These are phyloP conservation scores for Cunninghamia lanceolata DNA, from an alignment of 75 land plant species.

Conservation along the genomic window DNA sequence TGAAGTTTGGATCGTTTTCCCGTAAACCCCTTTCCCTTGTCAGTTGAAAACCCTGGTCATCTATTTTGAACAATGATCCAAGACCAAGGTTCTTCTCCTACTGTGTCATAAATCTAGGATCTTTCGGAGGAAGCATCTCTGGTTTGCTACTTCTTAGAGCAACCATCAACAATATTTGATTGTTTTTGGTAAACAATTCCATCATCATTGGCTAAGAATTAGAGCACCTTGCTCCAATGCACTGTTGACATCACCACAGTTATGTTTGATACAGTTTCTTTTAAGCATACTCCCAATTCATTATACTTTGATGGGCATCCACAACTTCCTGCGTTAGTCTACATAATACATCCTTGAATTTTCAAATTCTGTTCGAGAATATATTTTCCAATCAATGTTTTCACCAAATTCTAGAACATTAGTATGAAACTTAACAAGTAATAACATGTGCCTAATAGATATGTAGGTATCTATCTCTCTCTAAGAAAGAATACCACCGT, in stretches of 20 bases:
- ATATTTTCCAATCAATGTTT: conserved; percentile 23
- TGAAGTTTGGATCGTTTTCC: conserved; percentile 97
- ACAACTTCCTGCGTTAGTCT: not conserved
- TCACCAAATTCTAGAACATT: no score
- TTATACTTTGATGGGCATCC: no score
- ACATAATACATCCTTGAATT: conserved; percentile 8
- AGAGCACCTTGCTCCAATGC: conserved; percentile 29
- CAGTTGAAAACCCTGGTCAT: conserved; percentile 89
- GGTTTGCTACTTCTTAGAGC: conserved; percentile 37
- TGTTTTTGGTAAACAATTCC: conserved; percentile 46
- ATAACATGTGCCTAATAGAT: conserved; percentile 45
- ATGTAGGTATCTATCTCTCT: conserved; percentile 23
- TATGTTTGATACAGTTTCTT: no score
- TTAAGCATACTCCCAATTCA: no score
- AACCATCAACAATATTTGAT: conserved; percentile 26
- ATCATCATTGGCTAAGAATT: conserved; percentile 36
- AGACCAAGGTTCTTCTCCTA: conserved; percentile 96
- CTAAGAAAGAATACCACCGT: conserved; percentile 24
- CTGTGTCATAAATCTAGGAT: no score
- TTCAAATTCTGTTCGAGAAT: conserved; percentile 29
- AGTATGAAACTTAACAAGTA: conserved; percentile 40
- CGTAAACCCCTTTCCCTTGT: conserved; percentile 89
- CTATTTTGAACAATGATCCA: conserved; percentile 97
- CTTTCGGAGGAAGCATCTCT: conserved; percentile 36
- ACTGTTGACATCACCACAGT: no score